phyloP scores from a whole-genome alignment of 305 asterid species.

The Fraxinus xanthoxyloides region DNA sequence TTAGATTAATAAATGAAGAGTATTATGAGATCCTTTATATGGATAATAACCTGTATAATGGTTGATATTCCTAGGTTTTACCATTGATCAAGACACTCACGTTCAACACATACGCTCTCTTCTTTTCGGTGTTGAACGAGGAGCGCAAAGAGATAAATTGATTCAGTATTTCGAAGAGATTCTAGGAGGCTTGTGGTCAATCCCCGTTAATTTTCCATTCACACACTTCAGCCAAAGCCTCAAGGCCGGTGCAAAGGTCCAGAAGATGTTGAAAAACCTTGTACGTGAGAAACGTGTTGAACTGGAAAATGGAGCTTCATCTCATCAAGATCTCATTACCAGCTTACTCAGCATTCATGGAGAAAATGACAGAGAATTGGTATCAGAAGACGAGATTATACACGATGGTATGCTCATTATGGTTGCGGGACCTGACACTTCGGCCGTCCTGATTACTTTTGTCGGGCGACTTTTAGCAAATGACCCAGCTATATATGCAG shows the following conservation, averaged over 20 bases:
- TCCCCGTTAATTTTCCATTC: slow-evolving; percentile 63
- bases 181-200: slow-evolving; percentile 66
- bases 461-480: slow-evolving; percentile 48
- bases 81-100: slow-evolving; percentile 71
- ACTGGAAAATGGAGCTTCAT: slow-evolving; percentile 47
- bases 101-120: slow-evolving; percentile 74
- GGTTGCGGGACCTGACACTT: slow-evolving; percentile 71
- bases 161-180: slow-evolving; percentile 44
- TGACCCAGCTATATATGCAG: slow-evolving; percentile 37
- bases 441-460: slow-evolving; percentile 59
- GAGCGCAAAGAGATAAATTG: slow-evolving; percentile 44
- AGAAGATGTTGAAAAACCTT: slow-evolving; percentile 47
- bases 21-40: background rate
- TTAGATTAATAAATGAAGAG: background rate
- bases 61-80: slow-evolving; percentile 39
- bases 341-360: slow-evolving; percentile 54
- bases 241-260: slow-evolving; percentile 50
- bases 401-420: slow-evolving; percentile 60
- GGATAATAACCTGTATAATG: background rate
- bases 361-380: slow-evolving; percentile 30
- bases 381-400: slow-evolving; percentile 64
- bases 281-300: slow-evolving; percentile 45
- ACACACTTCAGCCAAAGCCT: slow-evolving; percentile 63
- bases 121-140: slow-evolving; percentile 60
- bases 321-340: slow-evolving; percentile 65